These are phyloP conservation scores for Syzygium aromaticum DNA, from an alignment of 345 rosid species.

Conservation along the genomic window DNA sequence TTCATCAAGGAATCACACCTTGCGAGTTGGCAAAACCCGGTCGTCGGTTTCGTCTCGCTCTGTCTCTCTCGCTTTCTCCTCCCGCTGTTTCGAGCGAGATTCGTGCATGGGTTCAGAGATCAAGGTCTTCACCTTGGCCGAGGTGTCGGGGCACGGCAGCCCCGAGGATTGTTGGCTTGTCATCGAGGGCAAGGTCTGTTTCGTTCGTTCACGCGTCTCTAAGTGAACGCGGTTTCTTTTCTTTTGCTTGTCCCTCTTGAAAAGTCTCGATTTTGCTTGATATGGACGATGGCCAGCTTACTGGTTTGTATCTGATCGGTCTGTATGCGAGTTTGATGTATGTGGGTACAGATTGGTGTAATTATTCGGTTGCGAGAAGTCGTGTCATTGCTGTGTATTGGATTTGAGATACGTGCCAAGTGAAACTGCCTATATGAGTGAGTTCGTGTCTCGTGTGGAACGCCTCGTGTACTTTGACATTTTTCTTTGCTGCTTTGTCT, in stretches of 20 bases:
- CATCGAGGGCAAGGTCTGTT: conserved; percentile 71
- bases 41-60: not conserved
- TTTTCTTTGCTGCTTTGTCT: not conserved
- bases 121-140: conserved; percentile 57
- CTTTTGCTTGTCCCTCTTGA: not conserved
- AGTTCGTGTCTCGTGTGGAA: not conserved
- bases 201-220: not conserved
- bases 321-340: not conserved
- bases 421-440: not conserved
- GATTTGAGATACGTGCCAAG: not conserved
- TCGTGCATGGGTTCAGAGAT: conserved; percentile 43
- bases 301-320: not conserved
- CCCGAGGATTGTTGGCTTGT: conserved; percentile 83
- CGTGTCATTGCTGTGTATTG: not conserved
- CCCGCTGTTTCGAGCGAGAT: not conserved
- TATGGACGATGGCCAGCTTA: not conserved
- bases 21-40: not conserved
- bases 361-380: not conserved
- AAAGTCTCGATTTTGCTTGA: not conserved
- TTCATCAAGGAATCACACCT: not conserved
- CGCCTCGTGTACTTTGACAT: not conserved
- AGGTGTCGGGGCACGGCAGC: conserved; percentile 65
- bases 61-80: not conserved
- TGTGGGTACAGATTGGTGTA: not conserved
- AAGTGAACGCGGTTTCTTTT: not conserved